Conservation (phyloP, 306 rosid species). For the Castanea sativa region DNA sequence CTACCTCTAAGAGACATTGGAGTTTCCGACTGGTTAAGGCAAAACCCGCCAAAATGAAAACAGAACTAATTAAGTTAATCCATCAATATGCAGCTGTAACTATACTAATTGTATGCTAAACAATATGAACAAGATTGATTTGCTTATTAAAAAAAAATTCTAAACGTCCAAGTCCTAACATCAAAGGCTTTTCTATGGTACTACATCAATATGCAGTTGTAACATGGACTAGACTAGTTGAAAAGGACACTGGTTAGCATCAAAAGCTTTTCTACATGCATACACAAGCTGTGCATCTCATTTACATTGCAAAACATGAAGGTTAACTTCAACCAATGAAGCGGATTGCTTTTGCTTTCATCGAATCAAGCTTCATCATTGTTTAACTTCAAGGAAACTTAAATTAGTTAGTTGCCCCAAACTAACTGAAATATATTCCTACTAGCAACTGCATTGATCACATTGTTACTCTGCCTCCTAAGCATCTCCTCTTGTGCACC, state of each 20-base stretch:
- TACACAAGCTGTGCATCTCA: neutral
- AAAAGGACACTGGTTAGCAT: neutral
- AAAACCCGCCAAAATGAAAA: too few species aligned
- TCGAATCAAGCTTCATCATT: neutral
- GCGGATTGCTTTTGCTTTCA: slow-evolving; percentile 10
- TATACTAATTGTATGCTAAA: neutral
- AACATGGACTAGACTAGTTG: neutral
- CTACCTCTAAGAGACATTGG: too few species aligned
- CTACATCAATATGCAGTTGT: too few species aligned
- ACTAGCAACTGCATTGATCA: slow-evolving; percentile 68
- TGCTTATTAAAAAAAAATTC: neutral
- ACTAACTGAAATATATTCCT: slow-evolving; percentile 79
- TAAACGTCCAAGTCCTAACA: neutral
- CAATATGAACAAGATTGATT: neutral
- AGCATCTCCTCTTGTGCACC: slow-evolving; percentile 78
- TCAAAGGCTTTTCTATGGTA: neutral
- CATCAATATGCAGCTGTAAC: neutral
- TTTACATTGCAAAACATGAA: slow-evolving; percentile 10
- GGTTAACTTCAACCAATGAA: neutral
- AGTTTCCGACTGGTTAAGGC: too few species aligned
- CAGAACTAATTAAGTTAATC: neutral
- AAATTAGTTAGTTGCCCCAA: slow-evolving; percentile 60
- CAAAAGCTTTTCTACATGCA: neutral
- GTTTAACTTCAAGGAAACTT: neutral
- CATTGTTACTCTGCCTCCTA: slow-evolving; percentile 54